Percentiles rank a stretch among this genome's conserved stretches.
phyloP scores from a whole-genome alignment of 2,329 filamentous ascomycete genomes.

The Niveomyces coronatus region DNA sequence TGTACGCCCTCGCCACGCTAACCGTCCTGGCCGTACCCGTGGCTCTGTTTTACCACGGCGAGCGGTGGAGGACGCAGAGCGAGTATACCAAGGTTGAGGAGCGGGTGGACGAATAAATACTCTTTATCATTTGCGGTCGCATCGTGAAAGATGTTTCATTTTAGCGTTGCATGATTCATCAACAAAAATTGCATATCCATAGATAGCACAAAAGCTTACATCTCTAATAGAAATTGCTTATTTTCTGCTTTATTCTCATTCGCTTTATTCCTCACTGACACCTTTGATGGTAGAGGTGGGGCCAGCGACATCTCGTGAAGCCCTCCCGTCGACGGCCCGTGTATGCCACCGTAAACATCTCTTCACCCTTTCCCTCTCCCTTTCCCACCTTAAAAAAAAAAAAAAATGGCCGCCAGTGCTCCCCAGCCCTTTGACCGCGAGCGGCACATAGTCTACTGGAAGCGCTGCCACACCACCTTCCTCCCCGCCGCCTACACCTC shows the following conservation, averaged over 20 bases:
- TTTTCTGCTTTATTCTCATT: no score
- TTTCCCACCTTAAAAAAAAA: no score
- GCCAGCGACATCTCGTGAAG: neutral
- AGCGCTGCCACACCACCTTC: constrained; percentile 71
- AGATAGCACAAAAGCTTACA: no score
- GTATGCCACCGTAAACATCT: neutral
- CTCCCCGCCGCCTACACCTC: constrained; percentile 76
- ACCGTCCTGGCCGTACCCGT: constrained; percentile 40
- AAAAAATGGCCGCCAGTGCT: constrained; percentile 11
- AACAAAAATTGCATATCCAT: no score
- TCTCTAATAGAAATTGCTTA: no score
- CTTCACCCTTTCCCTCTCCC: neutral
- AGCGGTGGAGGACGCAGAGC: constrained; percentile 26
- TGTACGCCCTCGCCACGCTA: neutral
- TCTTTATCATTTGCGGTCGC: no score
- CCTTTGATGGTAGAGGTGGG: neutral
- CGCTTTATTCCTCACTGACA: neutral
- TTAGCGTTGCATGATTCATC: no score
- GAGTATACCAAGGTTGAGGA: constrained; percentile 8
- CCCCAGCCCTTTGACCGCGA: constrained; percentile 41
- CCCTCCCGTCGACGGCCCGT: neutral
- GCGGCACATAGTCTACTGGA: constrained; percentile 83
- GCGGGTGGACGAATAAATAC: no score
- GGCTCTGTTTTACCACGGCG: constrained; percentile 39
- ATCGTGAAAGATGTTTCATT: no score